phyloP scores from a whole-genome alignment of 352 stramenopile genomes.

The Pythium guiyangense region DNA sequence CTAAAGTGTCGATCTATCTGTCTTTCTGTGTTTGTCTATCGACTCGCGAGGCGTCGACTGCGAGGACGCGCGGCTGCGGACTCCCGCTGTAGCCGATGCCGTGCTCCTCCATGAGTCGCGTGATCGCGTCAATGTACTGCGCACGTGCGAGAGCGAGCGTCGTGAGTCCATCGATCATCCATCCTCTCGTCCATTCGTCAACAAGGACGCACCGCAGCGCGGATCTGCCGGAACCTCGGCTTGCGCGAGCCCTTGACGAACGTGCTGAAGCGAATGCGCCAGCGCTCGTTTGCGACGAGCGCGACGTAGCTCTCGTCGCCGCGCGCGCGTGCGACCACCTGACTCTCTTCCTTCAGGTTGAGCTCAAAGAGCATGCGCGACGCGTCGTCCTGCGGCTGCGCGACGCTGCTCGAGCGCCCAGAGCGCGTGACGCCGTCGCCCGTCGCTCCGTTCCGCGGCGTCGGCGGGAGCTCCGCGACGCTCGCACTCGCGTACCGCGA shows the following conservation, averaged over 20 bases:
- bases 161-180: too few relatives aligned
- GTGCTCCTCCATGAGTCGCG: conserved; percentile 52
- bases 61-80: neutral
- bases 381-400: conserved; percentile 8
- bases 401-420: conserved; percentile 9
- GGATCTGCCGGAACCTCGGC: conserved; percentile 41
- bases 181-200: too few relatives aligned
- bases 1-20: neutral
- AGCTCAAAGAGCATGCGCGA: conserved; percentile 35
- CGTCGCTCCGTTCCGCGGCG: neutral
- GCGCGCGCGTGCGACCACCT: conserved; percentile 40
- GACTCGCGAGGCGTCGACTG: conserved; percentile 1
- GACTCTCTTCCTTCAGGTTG: conserved; percentile 42
- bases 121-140: conserved; percentile 71
- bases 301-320: conserved; percentile 49
- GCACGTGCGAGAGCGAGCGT: neutral
- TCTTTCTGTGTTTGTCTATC: neutral
- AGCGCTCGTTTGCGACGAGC: conserved; percentile 36
- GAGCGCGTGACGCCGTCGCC: neutral
- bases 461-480: conserved; percentile 4
- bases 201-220: conserved; percentile 26
- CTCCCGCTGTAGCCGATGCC: conserved; percentile 20
- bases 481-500: conserved; percentile 3
- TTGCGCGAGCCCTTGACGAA: conserved; percentile 49
- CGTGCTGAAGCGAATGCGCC: conserved; percentile 51